Evolutionary conservation across 2,329 filamentous ascomycete species (phyloP).

Genomic region (Xylaria sp.): DNA sequence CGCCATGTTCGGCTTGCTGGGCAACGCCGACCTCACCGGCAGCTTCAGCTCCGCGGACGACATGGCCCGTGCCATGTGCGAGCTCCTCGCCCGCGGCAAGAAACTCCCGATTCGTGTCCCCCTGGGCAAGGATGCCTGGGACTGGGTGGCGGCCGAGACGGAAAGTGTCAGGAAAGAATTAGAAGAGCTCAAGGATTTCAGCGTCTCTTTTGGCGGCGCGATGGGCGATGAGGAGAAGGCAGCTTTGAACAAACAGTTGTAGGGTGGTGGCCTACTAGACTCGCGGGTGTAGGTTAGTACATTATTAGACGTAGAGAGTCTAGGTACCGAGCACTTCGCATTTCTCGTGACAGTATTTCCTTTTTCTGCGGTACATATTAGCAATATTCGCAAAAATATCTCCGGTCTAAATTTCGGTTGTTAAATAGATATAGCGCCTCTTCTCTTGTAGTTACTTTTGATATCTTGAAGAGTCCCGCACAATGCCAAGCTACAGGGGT

Average conservation of each 20-base stretch:
- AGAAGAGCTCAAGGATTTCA: conserved; percentile 39
- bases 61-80: conserved; percentile 45
- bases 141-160: conserved; percentile 41
- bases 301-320: too few relatives aligned
- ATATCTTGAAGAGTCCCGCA: too few relatives aligned
- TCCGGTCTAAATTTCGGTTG: too few relatives aligned
- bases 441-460: too few relatives aligned
- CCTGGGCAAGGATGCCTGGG: conserved; percentile 47
- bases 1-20: conserved; percentile 40
- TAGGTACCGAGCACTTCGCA: not conserved
- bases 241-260: not conserved
- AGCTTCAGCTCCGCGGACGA: conserved; percentile 42
- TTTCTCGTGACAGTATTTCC: not conserved
- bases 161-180: conserved; percentile 37
- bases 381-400: not conserved
- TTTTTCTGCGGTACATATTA: not conserved
- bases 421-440: too few relatives aligned
- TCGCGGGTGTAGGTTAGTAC: too few relatives aligned
- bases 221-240: not conserved
- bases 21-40: conserved; percentile 27
- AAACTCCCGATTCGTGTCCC: conserved; percentile 49
- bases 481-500: too few relatives aligned
- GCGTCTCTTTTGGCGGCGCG: conserved; percentile 22
- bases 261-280: not conserved
- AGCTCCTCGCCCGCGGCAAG: conserved; percentile 41